A percentile compares a stretch with the other conserved stretches of the same genome.
Evolutionary conservation across 2,329 filamentous ascomycete genomes (phyloP).

Genomic region (Colletotrichum caudatum): DNA sequence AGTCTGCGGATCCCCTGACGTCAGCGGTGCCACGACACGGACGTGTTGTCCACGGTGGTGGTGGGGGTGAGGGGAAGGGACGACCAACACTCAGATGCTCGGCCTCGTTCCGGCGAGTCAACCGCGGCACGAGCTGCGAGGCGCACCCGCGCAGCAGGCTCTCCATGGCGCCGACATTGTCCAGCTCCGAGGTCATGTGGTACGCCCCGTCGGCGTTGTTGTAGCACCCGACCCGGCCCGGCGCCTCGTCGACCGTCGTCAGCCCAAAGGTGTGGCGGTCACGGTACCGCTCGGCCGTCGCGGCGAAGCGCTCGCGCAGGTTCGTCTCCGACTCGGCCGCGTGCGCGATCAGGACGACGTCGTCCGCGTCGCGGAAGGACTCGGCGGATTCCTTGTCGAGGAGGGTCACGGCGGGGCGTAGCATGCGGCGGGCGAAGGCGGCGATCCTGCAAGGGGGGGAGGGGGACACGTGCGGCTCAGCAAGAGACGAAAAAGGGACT

Average conservation of each 20-base stretch:
- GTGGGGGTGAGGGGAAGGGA: neutral
- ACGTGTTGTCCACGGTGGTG: neutral
- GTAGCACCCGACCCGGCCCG: constrained; percentile 52
- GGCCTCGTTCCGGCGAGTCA: constrained; percentile 60
- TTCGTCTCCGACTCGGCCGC: constrained; percentile 48
- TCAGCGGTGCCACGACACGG: neutral
- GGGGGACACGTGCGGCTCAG: constrained; percentile 31
- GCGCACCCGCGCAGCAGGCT: constrained; percentile 54
- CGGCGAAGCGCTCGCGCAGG: constrained; percentile 48
- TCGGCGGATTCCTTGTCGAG: constrained; percentile 48
- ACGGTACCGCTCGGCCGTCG: constrained; percentile 51
- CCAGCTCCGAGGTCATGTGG: constrained; percentile 50
- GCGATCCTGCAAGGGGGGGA: constrained; percentile 45
- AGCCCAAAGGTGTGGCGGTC: constrained; percentile 59
- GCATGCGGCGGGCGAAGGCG: constrained; percentile 47
- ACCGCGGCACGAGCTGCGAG: constrained; percentile 56
- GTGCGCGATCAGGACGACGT: constrained; percentile 57
- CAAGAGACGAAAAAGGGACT: neutral
- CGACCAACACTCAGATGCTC: constrained; percentile 43
- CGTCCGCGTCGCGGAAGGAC: constrained; percentile 54
- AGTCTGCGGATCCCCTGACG: constrained; percentile 45
- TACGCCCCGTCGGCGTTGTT: constrained; percentile 56
- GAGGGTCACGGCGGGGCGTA: constrained; percentile 46
- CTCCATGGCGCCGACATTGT: constrained; percentile 50
- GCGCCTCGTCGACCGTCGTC: constrained; percentile 19